phyloP scores from a whole-genome alignment of 139 green algal genomes.

The Closterium sp. region DNA sequence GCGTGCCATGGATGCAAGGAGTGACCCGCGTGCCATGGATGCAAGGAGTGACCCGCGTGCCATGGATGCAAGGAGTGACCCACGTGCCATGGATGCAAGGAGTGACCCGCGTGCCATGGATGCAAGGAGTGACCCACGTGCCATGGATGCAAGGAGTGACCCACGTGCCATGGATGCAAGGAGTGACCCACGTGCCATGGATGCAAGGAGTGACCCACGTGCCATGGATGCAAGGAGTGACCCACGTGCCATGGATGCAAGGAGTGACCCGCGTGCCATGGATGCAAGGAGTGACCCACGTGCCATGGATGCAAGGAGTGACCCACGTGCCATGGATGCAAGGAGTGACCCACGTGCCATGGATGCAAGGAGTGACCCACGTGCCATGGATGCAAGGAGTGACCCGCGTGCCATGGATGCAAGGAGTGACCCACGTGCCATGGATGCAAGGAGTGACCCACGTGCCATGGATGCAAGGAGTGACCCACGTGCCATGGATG shows the following conservation, averaged over 20 bases:
- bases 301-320: conserved; percentile 77
- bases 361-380: conserved; percentile 72
- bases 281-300: conserved; percentile 73
- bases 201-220: conserved; percentile 72
- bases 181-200: conserved; percentile 84
- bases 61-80: conserved; percentile 78
- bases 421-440: conserved; percentile 85
- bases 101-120: conserved; percentile 85
- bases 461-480: conserved; percentile 79
- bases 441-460: conserved; percentile 71
- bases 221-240: conserved; percentile 79
- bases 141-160: conserved; percentile 78
- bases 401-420: conserved; percentile 81
- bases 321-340: conserved; percentile 79
- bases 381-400: conserved; percentile 77
- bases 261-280: conserved; percentile 85
- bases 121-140: conserved; percentile 75
- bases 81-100: conserved; percentile 80
- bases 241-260: conserved; percentile 83
- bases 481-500: conserved; percentile 82
- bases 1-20: conserved; percentile 81
- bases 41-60: conserved; percentile 78
- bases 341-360: conserved; percentile 89
- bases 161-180: conserved; percentile 82
- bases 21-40: conserved; percentile 81